phyloP scores from a whole-genome alignment of 352 stramenopile genomes.

The Globisporangium heterothallicum region DNA sequence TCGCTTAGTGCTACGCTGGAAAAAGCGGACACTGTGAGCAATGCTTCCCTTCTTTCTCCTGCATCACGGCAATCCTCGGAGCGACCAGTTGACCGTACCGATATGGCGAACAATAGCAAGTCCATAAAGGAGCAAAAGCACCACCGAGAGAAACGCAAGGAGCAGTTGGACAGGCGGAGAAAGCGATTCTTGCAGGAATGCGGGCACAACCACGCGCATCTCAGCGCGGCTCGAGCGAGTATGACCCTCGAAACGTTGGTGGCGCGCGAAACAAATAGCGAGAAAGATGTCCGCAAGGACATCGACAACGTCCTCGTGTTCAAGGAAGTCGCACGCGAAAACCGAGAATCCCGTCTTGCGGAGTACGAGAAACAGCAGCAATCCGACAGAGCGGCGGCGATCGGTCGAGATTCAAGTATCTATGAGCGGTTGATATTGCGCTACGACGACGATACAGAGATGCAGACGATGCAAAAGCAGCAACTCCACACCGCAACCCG shows the following conservation, averaged over 20 bases:
- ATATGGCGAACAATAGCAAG: conserved; percentile 2
- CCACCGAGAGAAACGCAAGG: conserved; percentile 47
- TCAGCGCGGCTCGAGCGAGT: conserved; percentile 20
- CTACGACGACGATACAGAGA: conserved; percentile 58
- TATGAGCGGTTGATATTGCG: conserved; percentile 52
- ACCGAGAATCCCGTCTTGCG: conserved; percentile 37
- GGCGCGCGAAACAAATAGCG: conserved; percentile 39
- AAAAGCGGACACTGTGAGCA: conserved; percentile 11
- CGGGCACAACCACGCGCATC: conserved; percentile 24
- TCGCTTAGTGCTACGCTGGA: conserved; percentile 51
- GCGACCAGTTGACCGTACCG: background rate
- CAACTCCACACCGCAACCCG: conserved; percentile 26
- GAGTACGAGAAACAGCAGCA: conserved; percentile 49
- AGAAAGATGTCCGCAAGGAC: conserved; percentile 29
- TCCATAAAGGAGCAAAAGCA: conserved; percentile 49
- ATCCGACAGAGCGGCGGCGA: conserved; percentile 30
- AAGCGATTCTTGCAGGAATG: conserved; percentile 66
- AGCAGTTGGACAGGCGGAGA: conserved; percentile 36
- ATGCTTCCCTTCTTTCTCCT: background rate
- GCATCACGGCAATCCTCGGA: conserved; percentile 5
- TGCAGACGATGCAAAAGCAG: conserved; percentile 32
- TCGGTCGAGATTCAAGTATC: conserved; percentile 45
- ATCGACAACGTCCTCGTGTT: conserved; percentile 55
- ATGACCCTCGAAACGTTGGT: conserved; percentile 37
- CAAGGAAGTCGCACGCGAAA: conserved; percentile 63